Evolutionary conservation across 2,329 filamentous ascomycete genomes (phyloP).

Genomic region (Ceratocystis smalleyi): DNA sequence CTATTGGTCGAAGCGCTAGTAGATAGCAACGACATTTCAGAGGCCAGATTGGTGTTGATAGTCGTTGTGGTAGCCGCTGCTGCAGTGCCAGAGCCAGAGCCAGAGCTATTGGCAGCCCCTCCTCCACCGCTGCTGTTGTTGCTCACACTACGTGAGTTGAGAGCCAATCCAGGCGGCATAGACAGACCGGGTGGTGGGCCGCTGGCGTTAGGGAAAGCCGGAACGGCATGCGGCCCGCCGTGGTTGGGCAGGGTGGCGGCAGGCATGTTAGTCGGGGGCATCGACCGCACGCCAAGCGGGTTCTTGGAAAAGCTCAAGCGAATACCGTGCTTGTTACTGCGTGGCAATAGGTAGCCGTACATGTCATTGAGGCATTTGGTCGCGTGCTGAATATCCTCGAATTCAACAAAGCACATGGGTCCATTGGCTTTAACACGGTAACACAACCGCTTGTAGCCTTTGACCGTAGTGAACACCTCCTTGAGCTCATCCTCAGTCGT

Average conservation of each 20-base stretch:
- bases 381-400: slow-evolving; percentile 81
- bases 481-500: slow-evolving; percentile 94
- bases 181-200: slow-evolving; percentile 71
- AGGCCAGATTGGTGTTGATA: slow-evolving; percentile 17
- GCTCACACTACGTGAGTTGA: slow-evolving; percentile 17
- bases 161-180: slow-evolving; percentile 53
- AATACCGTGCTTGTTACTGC: slow-evolving; percentile 88
- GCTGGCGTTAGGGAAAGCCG: slow-evolving; percentile 50
- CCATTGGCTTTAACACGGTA: slow-evolving; percentile 92
- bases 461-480: slow-evolving; percentile 77
- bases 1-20: slow-evolving; percentile 16
- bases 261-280: slow-evolving; percentile 31
- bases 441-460: slow-evolving; percentile 87
- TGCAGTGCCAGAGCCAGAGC: background rate
- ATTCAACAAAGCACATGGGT: slow-evolving; percentile 98
- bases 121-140: background rate
- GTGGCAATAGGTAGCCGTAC: slow-evolving; percentile 74
- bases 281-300: slow-evolving; percentile 76
- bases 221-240: slow-evolving; percentile 36
- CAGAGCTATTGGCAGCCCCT: background rate
- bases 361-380: slow-evolving; percentile 82
- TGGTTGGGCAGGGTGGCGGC: slow-evolving; percentile 20
- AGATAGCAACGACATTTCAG: slow-evolving; percentile 18
- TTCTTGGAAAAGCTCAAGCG: slow-evolving; percentile 96
- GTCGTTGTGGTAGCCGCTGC: slow-evolving; percentile 17